phyloP scores from a whole-genome alignment of 306 rosid species.

The Medicago arabica region DNA sequence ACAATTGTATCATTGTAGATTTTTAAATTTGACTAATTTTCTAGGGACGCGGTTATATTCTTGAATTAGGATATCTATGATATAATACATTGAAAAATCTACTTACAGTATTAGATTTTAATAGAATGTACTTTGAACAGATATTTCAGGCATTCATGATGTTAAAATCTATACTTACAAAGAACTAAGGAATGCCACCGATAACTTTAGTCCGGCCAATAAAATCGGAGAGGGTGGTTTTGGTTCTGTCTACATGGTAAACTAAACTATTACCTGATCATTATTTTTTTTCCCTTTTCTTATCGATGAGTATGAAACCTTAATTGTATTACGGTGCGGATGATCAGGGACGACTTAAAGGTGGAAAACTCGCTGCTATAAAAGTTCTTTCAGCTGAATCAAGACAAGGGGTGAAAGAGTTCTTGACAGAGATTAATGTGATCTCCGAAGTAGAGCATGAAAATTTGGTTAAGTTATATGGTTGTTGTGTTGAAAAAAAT shows the following conservation, averaged over 20 bases:
- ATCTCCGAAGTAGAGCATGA: conserved; percentile 86
- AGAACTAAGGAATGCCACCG: conserved; percentile 73
- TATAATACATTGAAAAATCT: conserved; percentile 18
- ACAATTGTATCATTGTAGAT: neutral
- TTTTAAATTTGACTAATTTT: conserved; percentile 25
- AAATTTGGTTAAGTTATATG: conserved; percentile 88
- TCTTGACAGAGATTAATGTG: conserved; percentile 91
- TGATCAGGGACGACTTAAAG: conserved; percentile 82
- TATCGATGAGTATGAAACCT: conserved; percentile 34
- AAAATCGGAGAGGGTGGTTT: conserved; percentile 99
- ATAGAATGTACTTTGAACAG: conserved; percentile 45
- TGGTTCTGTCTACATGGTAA: conserved; percentile 94
- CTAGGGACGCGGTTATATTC: conserved; percentile 6
- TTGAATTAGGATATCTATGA: conserved; percentile 31
- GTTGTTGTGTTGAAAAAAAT: conserved; percentile 82
- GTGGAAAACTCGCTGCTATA: conserved; percentile 86
- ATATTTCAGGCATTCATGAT: conserved; percentile 68
- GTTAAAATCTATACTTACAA: conserved; percentile 69
- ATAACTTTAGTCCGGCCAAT: conserved; percentile 68
- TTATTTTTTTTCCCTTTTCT: conserved; percentile 33
- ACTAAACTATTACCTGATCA: conserved; percentile 15
- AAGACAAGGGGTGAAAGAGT: conserved; percentile 89
- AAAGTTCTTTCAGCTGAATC: conserved; percentile 94
- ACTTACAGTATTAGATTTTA: conserved; percentile 19
- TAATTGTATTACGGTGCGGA: conserved; percentile 32